Conservation (phyloP, 129 eudicot species). For the Silybum marianum region DNA sequence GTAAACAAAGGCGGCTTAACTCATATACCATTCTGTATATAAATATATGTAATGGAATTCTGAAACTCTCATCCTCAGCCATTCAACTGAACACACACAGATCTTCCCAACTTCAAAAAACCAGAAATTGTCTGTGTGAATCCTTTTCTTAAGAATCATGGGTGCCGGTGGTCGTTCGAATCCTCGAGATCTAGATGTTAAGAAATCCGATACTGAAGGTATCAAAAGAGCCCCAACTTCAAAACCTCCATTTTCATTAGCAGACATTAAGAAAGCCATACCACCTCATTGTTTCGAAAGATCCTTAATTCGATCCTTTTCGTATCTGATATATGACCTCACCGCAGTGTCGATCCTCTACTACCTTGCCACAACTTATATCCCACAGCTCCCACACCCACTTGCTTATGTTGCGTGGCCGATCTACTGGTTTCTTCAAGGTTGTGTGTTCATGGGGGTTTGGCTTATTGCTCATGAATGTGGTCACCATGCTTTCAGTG, state of each 20-base stretch:
- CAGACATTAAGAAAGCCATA: slow-evolving; percentile 41
- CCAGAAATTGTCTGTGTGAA: not conserved
- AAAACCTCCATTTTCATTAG: slow-evolving; percentile 38
- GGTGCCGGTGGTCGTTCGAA: slow-evolving; percentile 49
- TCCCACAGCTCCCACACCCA: slow-evolving; percentile 43
- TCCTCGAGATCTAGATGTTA: slow-evolving; percentile 25
- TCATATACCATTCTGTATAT: not conserved
- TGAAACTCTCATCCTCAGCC: not conserved
- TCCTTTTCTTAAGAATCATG: slow-evolving; percentile 28
- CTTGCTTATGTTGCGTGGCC: slow-evolving; percentile 58
- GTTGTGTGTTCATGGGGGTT: slow-evolving; percentile 57
- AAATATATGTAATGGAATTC: not conserved
- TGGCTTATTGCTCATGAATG: slow-evolving; percentile 69
- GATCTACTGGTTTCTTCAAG: slow-evolving; percentile 49
- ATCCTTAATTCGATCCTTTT: slow-evolving; percentile 38
- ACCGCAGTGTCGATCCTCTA: slow-evolving; percentile 28
- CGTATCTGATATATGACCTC: slow-evolving; percentile 36
- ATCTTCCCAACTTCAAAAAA: not conserved
- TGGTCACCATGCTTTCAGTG: slow-evolving; percentile 51
- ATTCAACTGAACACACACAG: not conserved
- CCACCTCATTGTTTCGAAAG: slow-evolving; percentile 49
- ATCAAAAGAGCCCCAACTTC: slow-evolving; percentile 39
- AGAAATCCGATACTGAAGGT: not conserved
- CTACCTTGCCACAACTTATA: slow-evolving; percentile 41
- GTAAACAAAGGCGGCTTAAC: not conserved